Conservation (phyloP, 345 rosid species). For the Mangifera indica region DNA sequence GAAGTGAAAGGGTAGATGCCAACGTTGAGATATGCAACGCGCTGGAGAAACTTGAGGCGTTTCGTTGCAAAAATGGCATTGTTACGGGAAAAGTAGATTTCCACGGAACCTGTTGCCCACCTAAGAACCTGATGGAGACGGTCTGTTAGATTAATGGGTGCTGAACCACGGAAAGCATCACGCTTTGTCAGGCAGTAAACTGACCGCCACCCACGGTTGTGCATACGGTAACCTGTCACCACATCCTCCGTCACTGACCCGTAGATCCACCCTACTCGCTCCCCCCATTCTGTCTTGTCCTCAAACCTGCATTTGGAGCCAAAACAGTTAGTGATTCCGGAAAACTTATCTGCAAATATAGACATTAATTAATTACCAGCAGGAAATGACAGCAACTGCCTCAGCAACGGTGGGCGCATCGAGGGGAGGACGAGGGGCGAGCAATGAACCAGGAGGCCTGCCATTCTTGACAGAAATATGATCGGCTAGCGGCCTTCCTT, state of each 20-base stretch:
- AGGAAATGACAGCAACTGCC: slow-evolving; percentile 90
- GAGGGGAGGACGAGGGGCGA: slow-evolving; percentile 71
- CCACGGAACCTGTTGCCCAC: slow-evolving; percentile 97
- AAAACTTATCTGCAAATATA: too few species aligned
- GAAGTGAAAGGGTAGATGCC: slow-evolving; percentile 93
- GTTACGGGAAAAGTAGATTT: slow-evolving; percentile 84
- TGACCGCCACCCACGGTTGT: slow-evolving; percentile 96
- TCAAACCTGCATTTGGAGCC: slow-evolving; percentile 45
- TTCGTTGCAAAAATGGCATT: slow-evolving; percentile 62
- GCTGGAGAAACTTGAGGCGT: slow-evolving; percentile 81
- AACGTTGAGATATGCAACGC: slow-evolving; percentile 78
- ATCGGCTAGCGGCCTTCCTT: slow-evolving; percentile 94
- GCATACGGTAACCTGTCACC: slow-evolving; percentile 94
- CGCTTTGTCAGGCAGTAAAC: slow-evolving; percentile 86
- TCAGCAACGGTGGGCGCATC: slow-evolving; percentile 98
- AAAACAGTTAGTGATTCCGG: too few species aligned
- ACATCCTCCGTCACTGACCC: slow-evolving; percentile 83
- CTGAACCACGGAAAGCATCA: slow-evolving; percentile 88
- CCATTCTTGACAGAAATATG: slow-evolving; percentile 91
- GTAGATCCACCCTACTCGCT: slow-evolving; percentile 85
- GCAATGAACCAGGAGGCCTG: slow-evolving; percentile 86
- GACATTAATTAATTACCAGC: slow-evolving; percentile 58
- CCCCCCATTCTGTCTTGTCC: slow-evolving; percentile 94
- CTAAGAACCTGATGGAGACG: slow-evolving; percentile 90
- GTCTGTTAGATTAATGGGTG: slow-evolving; percentile 89